Conservation (phyloP, 768 basidiomycete genomes). For the Russula sp. region DNA sequence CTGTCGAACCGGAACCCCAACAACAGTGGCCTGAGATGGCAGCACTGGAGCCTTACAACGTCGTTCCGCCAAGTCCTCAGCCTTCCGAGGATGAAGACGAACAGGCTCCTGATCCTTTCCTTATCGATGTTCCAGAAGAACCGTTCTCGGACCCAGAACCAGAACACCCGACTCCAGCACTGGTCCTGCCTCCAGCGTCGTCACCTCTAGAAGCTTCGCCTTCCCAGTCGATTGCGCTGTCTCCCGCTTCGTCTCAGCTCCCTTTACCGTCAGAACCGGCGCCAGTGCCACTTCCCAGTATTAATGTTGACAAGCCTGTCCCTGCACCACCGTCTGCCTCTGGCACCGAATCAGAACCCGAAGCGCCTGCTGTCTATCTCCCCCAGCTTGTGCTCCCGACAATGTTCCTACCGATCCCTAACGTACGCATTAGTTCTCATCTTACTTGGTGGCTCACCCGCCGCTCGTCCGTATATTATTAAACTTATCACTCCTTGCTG, state of each 20-base stretch:
- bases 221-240: constrained; percentile 40
- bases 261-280: constrained; percentile 21
- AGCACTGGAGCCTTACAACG: not conserved
- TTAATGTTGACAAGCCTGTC: constrained; percentile 51
- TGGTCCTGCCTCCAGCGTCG: constrained; percentile 25
- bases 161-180: constrained; percentile 18
- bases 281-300: constrained; percentile 24
- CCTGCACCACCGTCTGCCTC: constrained; percentile 34
- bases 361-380: constrained; percentile 54
- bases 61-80: constrained; percentile 1
- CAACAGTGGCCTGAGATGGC: not conserved
- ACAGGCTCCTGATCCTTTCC: constrained; percentile 47
- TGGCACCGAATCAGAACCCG: constrained; percentile 42
- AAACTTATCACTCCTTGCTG: constrained; percentile 9
- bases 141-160: constrained; percentile 27
- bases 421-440: constrained; percentile 63
- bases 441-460: constrained; percentile 59
- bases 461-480: constrained; percentile 36
- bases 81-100: not conserved
- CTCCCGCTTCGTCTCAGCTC: constrained; percentile 22
- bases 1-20: not conserved
- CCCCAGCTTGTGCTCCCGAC: constrained; percentile 65
- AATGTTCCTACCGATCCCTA: constrained; percentile 86
- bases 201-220: constrained; percentile 35
- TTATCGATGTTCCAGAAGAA: constrained; percentile 51